Evolutionary conservation across 163 green algal genomes (phyloP), one percentile per base, ranked within the genome.

Genomic region (Scenedesmus sp.): DNA sequence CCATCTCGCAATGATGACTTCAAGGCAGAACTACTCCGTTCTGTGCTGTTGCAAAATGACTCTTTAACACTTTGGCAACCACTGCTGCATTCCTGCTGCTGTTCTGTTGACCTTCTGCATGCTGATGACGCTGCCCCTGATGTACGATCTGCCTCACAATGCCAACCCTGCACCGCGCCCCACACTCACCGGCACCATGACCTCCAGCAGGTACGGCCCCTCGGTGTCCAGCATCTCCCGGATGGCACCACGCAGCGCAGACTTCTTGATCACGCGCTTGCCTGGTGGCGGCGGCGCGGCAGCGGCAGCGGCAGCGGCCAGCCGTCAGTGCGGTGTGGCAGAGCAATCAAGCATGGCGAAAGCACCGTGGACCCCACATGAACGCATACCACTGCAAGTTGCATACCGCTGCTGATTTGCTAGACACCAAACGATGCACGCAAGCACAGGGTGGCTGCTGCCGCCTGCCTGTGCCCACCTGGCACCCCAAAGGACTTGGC

Each of bases 171-270:
- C 56, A n/a, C n/a, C 42, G 53, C 26, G 18, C 26, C 43, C 68
- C 33, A 95, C 10, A 46, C 78, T 84, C 78, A 84, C 78, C 51
- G 95, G 96, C 40, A 95, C 94, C 91, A 96, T 93, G 30, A 99
- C 96, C 93, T 99, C 98, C 83, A 99, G 95, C 92, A 99, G 94
- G 94, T 99, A 99, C 20, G 98, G 98, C 22, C 98, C 98, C 0
- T 95, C 94, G 0, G 97, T 99, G 90, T 98, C 97, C 30, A 99
- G 91, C 98, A 99, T 99, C 42, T 96, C 95, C 49, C 97, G 93
- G 72, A 99, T 97, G 22, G 96, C 96, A 1, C 56, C 93, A 15
- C 96, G 89, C 86, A 99, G 93, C 43, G 99, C 78, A 37, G 22
- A 4, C 83, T 88, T 88, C 56, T 81, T 88, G 59, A 88, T 88